Conservation (phyloP, 2,329 filamentous ascomycete species). For the Xylaria hypoxylon region DNA sequence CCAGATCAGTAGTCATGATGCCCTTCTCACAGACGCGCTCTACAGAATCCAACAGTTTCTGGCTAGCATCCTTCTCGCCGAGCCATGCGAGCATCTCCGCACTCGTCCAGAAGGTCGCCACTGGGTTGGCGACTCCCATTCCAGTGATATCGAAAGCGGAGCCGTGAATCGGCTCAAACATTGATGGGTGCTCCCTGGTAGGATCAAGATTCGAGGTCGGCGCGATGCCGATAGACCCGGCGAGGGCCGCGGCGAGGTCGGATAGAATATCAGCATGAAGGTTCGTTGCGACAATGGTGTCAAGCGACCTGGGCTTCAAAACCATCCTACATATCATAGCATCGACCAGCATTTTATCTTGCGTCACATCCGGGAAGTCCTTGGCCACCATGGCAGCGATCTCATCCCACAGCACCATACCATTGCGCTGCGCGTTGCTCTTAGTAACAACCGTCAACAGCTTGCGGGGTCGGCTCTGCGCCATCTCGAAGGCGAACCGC, state of each 20-base stretch:
- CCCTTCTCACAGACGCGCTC: slow-evolving; percentile 65
- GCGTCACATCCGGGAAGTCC: slow-evolving; percentile 70
- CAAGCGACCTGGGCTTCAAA: slow-evolving; percentile 67
- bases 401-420: slow-evolving; percentile 77
- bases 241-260: slow-evolving; percentile 76
- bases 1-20: slow-evolving; percentile 65
- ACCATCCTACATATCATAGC: slow-evolving; percentile 75
- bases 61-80: slow-evolving; percentile 63
- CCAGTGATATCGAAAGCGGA: slow-evolving; percentile 69
- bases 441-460: slow-evolving; percentile 73
- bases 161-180: slow-evolving; percentile 73
- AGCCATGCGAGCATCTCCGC: slow-evolving; percentile 70
- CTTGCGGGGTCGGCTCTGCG: slow-evolving; percentile 66
- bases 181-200: slow-evolving; percentile 62
- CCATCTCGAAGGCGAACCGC: slow-evolving; percentile 72
- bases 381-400: slow-evolving; percentile 65
- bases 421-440: slow-evolving; percentile 73
- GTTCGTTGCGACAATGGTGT: slow-evolving; percentile 74
- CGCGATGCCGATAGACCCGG: slow-evolving; percentile 78
- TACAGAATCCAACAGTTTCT: slow-evolving; percentile 62
- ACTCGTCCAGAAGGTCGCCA: slow-evolving; percentile 70
- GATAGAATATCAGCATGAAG: slow-evolving; percentile 74
- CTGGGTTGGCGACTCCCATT: slow-evolving; percentile 67
- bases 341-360: slow-evolving; percentile 75
- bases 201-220: slow-evolving; percentile 77